Conservation (phyloP, 2,329 filamentous ascomycete species). For the Beauveria sp. region DNA sequence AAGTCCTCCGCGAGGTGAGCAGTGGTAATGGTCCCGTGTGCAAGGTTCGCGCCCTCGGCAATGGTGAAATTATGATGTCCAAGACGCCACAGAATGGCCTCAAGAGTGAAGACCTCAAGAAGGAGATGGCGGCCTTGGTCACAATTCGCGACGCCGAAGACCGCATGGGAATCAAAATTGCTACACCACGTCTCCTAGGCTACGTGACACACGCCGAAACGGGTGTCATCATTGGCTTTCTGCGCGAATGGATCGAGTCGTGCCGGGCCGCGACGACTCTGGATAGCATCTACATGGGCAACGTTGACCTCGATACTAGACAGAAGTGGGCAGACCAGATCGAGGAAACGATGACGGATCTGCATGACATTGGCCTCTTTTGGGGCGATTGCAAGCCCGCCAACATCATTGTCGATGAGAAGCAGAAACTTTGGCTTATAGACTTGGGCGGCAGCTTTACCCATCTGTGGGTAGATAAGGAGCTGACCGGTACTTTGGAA, state of each 20-base stretch:
- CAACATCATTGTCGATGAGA: background rate
- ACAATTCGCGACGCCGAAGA: background rate
- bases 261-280: background rate
- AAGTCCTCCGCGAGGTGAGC: background rate
- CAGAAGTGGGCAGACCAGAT: background rate
- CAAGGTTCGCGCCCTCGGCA: background rate
- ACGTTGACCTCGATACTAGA: background rate
- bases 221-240: background rate
- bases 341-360: background rate
- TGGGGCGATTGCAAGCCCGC: background rate
- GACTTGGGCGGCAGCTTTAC: background rate
- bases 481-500: background rate
- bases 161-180: background rate
- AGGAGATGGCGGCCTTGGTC: background rate
- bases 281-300: background rate
- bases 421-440: background rate
- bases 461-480: background rate
- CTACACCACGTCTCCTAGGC: background rate
- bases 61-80: background rate
- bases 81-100: background rate
- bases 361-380: background rate
- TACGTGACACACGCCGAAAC: background rate
- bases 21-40: background rate
- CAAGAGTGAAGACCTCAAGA: background rate
- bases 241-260: background rate